Conservation (phyloP, 2,329 filamentous ascomycete species). For the Teratosphaeria gauchensis region DNA sequence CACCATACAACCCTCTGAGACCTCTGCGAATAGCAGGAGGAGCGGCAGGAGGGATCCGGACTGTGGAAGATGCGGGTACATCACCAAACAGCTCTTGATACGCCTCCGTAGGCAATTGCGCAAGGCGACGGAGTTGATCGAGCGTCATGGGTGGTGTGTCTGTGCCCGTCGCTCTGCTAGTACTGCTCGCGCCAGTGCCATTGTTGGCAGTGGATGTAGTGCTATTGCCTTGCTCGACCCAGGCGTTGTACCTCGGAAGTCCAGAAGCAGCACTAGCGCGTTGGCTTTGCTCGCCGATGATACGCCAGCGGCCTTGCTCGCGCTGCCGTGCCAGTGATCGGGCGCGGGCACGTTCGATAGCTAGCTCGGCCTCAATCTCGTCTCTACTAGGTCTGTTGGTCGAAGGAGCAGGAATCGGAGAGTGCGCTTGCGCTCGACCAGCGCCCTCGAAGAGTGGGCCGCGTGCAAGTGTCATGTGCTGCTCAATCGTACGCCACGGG, state of each 20-base stretch:
- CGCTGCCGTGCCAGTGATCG: slow-evolving; percentile 12
- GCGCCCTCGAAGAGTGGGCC: slow-evolving; percentile 26
- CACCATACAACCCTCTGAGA: background rate
- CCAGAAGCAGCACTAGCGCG: background rate
- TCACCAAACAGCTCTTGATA: background rate
- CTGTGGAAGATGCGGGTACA: slow-evolving; percentile 8
- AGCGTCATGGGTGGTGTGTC: background rate
- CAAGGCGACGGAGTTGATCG: background rate
- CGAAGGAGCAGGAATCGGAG: slow-evolving; percentile 8
- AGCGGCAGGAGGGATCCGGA: background rate
- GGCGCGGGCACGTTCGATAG: slow-evolving; percentile 8
- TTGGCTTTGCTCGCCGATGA: slow-evolving; percentile 4
- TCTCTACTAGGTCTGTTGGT: slow-evolving; percentile 3
- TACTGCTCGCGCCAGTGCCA: background rate
- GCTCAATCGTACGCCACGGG: slow-evolving; percentile 41
- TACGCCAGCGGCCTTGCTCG: slow-evolving; percentile 12
- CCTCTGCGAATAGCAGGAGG: background rate
- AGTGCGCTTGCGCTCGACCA: slow-evolving; percentile 12
- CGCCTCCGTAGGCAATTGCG: background rate
- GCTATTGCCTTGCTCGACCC: background rate
- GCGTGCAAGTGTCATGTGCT: slow-evolving; percentile 31
- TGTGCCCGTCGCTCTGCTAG: background rate
- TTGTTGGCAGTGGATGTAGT: background rate
- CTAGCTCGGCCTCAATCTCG: slow-evolving; percentile 9
- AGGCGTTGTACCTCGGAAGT: background rate